A percentile compares a stretch with the other conserved stretches of the same genome.
phyloP scores from a whole-genome alignment of 768 basidiomycete genomes.

The Serpula lacrymans region DNA sequence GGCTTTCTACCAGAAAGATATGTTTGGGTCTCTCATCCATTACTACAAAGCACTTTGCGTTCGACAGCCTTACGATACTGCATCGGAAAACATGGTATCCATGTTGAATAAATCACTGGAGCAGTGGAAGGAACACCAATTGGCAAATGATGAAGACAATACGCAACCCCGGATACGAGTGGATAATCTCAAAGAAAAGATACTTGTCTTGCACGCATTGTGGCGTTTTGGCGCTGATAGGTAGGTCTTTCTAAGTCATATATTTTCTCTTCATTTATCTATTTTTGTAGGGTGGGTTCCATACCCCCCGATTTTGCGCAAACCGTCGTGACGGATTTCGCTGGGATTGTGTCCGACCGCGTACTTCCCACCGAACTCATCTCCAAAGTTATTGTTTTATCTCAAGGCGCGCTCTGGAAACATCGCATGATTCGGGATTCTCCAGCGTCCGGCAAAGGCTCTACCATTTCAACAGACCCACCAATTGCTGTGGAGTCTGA shows the following conservation, averaged over 20 bases:
- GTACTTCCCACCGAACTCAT: constrained; percentile 74
- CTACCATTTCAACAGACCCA: constrained; percentile 22
- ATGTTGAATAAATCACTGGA: constrained; percentile 67
- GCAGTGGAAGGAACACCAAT: constrained; percentile 45
- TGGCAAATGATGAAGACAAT: constrained; percentile 26
- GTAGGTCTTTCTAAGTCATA: constrained; percentile 37
- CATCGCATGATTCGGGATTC: constrained; percentile 68
- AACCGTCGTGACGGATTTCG: constrained; percentile 54
- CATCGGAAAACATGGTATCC: constrained; percentile 77
- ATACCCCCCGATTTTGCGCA: constrained; percentile 44
- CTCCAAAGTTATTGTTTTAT: constrained; percentile 65
- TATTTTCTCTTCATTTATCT: neutral
- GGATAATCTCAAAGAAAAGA: constrained; percentile 66
- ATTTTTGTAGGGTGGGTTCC: constrained; percentile 40
- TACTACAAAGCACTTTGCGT: constrained; percentile 93
- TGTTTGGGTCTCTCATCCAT: constrained; percentile 76
- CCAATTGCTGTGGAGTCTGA: constrained; percentile 53
- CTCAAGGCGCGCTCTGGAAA: constrained; percentile 83
- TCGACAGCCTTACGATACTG: constrained; percentile 80
- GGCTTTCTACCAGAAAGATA: constrained; percentile 78
- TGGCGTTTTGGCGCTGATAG: constrained; percentile 57
- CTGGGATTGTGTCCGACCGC: constrained; percentile 59
- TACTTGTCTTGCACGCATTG: constrained; percentile 75
- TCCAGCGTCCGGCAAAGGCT: constrained; percentile 17
- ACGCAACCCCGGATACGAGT: constrained; percentile 50